A percentile compares a stretch with the other conserved stretches of the same genome.
Conservation (phyloP, 2,329 filamentous ascomycete species). For the Paecilomyces dactylethromorphus region DNA sequence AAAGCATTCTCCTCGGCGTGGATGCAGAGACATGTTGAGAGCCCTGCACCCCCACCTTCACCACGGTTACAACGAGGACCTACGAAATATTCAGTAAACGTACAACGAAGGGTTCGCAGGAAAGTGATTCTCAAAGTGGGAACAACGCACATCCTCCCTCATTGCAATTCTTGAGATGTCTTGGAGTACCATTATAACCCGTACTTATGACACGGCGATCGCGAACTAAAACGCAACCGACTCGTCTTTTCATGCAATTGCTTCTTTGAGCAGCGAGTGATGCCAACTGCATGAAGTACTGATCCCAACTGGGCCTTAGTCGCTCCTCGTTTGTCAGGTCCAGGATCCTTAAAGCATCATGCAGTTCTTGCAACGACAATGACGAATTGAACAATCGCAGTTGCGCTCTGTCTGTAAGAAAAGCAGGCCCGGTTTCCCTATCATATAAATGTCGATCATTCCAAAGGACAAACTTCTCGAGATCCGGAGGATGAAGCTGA, state of each 20-base stretch:
- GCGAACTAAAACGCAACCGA: slow-evolving; percentile 86
- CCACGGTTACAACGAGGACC: slow-evolving; percentile 72
- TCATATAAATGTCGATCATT: slow-evolving; percentile 72
- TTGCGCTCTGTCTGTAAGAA: slow-evolving; percentile 73
- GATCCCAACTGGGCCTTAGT: slow-evolving; percentile 86
- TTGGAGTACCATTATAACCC: slow-evolving; percentile 95
- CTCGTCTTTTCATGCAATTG: slow-evolving; percentile 97
- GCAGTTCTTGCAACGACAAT: slow-evolving; percentile 62
- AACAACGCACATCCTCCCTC: slow-evolving; percentile 68
- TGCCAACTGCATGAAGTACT: slow-evolving; percentile 97
- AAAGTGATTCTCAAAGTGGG: background rate
- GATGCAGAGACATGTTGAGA: slow-evolving; percentile 89
- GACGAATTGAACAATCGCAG: slow-evolving; percentile 83
- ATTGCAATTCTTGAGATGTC: slow-evolving; percentile 81
- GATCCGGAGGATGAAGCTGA: slow-evolving; percentile 44
- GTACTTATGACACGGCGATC: slow-evolving; percentile 86
- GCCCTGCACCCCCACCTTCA: slow-evolving; percentile 60
- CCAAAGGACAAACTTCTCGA: slow-evolving; percentile 55
- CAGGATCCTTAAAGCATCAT: slow-evolving; percentile 64
- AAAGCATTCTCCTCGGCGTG: slow-evolving; percentile 97
- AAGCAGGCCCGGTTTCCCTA: slow-evolving; percentile 57
- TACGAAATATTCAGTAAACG: slow-evolving; percentile 16
- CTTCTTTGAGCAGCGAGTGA: slow-evolving; percentile 81
- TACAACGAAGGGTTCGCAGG: background rate
- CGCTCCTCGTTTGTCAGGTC: slow-evolving; percentile 73